These are phyloP conservation scores for Backusella australiensis DNA, from an alignment of 192 early-diverging fungal species.

Conservation along the genomic window DNA sequence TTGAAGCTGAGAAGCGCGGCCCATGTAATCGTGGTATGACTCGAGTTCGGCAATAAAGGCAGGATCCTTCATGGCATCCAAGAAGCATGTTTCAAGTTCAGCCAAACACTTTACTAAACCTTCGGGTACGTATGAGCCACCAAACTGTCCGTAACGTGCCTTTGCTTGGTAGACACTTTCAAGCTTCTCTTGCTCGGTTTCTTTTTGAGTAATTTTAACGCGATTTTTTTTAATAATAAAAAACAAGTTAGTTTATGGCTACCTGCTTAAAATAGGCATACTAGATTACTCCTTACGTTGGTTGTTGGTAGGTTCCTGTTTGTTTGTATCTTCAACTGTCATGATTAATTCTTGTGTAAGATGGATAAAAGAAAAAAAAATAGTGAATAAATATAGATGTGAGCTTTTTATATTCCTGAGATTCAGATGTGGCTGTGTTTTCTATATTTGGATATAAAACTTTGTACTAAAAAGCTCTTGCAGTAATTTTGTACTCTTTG, in stretches of 20 bases:
- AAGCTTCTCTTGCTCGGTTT: background rate
- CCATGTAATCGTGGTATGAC: constrained; percentile 88
- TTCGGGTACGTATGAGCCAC: constrained; percentile 97
- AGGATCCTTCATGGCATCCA: constrained; percentile 81
- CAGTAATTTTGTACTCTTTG: background rate
- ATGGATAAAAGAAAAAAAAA: background rate
- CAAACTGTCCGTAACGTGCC: constrained; percentile 90
- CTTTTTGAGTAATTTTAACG: background rate
- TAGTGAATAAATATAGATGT: background rate
- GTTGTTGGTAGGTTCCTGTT: background rate
- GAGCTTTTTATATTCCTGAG: background rate
- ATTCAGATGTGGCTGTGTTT: background rate
- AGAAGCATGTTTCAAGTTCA: constrained; percentile 83
- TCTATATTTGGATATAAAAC: background rate
- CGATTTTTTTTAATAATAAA: background rate
- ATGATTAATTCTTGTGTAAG: background rate
- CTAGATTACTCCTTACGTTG: background rate
- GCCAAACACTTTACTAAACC: constrained; percentile 92
- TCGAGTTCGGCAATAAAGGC: constrained; percentile 93
- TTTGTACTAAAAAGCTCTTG: background rate
- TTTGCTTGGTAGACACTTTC: constrained; percentile 53
- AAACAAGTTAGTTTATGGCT: background rate
- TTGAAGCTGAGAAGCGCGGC: constrained; percentile 85
- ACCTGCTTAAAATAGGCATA: background rate
- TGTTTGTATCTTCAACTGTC: background rate